A percentile compares a stretch with the other conserved stretches of the same genome.
Conservation (phyloP, 306 rosid species). For the Quercus gilva region DNA sequence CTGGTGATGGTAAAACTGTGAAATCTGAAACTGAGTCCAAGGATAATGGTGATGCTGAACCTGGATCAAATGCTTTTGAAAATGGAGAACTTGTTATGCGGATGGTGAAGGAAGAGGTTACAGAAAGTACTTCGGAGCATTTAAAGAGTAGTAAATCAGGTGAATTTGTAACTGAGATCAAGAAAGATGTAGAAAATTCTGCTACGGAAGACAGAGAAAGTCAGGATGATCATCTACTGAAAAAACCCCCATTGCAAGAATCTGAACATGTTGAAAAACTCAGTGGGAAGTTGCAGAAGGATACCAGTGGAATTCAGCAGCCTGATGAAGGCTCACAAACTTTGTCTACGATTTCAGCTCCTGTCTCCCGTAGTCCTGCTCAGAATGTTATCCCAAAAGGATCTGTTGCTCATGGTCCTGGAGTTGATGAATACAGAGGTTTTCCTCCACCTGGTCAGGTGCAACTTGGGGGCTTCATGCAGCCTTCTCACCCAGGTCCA, state of each 20-base stretch:
- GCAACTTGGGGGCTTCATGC: conserved; percentile 34
- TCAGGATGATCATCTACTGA: conserved; percentile 41
- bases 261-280: conserved; percentile 38
- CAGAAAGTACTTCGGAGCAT: conserved; percentile 36
- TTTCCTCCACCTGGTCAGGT: conserved; percentile 23
- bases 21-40: conserved; percentile 41
- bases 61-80: conserved; percentile 26
- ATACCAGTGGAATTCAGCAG: conserved; percentile 31
- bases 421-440: conserved; percentile 29
- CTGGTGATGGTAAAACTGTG: conserved; percentile 32
- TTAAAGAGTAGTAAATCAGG: conserved; percentile 26
- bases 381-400: neutral
- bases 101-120: conserved; percentile 38
- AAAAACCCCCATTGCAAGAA: conserved; percentile 29
- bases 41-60: conserved; percentile 38
- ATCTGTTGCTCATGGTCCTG: conserved; percentile 19
- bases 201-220: conserved; percentile 34
- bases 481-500: conserved; percentile 39
- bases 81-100: conserved; percentile 50
- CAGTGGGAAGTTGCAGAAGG: conserved; percentile 40
- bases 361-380: conserved; percentile 7
- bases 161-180: conserved; percentile 31
- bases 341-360: conserved; percentile 38
- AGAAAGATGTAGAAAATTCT: conserved; percentile 34
- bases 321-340: conserved; percentile 36